Evolutionary conservation across 805 yeast species (phyloP).

Genomic region (Nakazawaea pomicola): DNA sequence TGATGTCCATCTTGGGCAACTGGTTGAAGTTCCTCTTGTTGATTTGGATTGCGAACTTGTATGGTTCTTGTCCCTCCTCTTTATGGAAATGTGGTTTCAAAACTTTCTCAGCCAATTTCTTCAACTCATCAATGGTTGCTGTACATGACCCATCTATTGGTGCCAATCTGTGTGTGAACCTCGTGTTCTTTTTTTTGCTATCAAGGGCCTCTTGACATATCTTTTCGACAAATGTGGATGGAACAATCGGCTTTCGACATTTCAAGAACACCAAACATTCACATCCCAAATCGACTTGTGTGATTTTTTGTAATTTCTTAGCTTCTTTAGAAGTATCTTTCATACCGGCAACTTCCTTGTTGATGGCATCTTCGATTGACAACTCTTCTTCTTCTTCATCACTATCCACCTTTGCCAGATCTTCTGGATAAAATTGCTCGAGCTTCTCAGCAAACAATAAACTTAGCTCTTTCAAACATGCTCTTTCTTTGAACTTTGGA

Average conservation of each 20-base stretch:
- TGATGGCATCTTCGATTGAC: constrained; percentile 72
- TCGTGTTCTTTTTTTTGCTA: constrained; percentile 51
- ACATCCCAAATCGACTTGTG: constrained; percentile 62
- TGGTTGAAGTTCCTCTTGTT: constrained; percentile 73
- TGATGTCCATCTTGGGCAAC: constrained; percentile 67
- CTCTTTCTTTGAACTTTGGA: constrained; percentile 70
- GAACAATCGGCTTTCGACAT: constrained; percentile 71
- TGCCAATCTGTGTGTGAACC: constrained; percentile 72
- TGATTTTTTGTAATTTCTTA: constrained; percentile 40
- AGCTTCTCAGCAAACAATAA: constrained; percentile 50
- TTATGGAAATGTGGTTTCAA: constrained; percentile 64
- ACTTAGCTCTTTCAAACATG: constrained; percentile 70
- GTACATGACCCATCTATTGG: constrained; percentile 76
- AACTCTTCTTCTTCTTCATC: constrained; percentile 36
- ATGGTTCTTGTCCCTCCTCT: constrained; percentile 31
- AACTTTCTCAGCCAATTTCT: constrained; percentile 53
- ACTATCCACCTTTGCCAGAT: constrained; percentile 23
- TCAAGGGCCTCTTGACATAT: constrained; percentile 58
- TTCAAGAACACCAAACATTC: constrained; percentile 86
- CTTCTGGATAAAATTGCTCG: constrained; percentile 39
- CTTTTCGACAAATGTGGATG: constrained; percentile 61
- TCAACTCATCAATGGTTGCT: constrained; percentile 65
- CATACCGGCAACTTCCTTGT: constrained; percentile 63
- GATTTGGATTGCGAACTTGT: constrained; percentile 75
- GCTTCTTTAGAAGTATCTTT: constrained; percentile 35